Evolutionary conservation across 768 basidiomycete species (phyloP).

Genomic region (Rhodotorula taiwanensis): DNA sequence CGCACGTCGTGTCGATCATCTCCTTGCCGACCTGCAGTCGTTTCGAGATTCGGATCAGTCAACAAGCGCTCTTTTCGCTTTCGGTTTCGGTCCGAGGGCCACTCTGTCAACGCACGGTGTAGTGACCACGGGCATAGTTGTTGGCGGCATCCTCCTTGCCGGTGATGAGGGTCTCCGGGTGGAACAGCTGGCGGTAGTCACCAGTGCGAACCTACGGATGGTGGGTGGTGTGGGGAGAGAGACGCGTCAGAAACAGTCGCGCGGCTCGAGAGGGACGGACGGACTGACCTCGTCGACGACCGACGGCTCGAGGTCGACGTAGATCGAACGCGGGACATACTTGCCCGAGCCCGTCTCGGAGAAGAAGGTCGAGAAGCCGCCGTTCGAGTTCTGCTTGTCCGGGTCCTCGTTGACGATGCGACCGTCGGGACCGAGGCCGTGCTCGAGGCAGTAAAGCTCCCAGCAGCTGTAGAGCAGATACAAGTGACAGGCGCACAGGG

Average conservation of each 20-base stretch:
- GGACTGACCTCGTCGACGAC: conserved; percentile 31
- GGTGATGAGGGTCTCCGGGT: conserved; percentile 95
- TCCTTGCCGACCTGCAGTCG: conserved; percentile 71
- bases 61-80: too few species aligned
- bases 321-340: conserved; percentile 83
- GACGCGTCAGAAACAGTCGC: not conserved
- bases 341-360: conserved; percentile 77
- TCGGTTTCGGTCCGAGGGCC: too few species aligned
- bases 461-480: conserved; percentile 48
- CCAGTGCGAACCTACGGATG: conserved; percentile 71
- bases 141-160: conserved; percentile 99
- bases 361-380: conserved; percentile 99
- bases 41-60: too few species aligned
- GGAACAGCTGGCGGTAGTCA: conserved; percentile 93
- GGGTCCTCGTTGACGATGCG: conserved; percentile 38
- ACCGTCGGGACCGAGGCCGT: conserved; percentile 57
- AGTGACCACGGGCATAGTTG: conserved; percentile 63
- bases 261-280: not conserved
- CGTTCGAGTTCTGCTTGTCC: conserved; percentile 47
- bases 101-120: conserved; percentile 42
- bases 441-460: conserved; percentile 99
- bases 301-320: conserved; percentile 64
- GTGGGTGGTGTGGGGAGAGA: not conserved
- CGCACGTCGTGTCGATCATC: conserved; percentile 92
- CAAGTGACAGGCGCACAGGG: too few species aligned